Percentiles rank a stretch among this genome's conserved stretches.
Conservation (phyloP, 805 yeast species). For the Lipomyces spencermartinsiae region DNA sequence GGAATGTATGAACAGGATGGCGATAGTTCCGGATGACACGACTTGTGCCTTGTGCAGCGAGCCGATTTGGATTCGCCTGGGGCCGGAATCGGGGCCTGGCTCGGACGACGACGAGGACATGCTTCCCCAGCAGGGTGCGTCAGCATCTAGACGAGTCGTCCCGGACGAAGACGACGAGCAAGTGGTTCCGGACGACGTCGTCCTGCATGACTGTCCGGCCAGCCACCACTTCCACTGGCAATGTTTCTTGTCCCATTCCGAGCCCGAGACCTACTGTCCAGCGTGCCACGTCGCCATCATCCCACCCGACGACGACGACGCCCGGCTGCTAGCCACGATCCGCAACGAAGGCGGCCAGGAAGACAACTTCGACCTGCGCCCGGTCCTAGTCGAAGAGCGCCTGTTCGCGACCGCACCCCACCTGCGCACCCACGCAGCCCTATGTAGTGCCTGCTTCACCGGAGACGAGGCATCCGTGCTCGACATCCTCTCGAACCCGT, state of each 20-base stretch:
- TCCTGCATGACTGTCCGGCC: constrained; percentile 22
- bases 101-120: constrained; percentile 8
- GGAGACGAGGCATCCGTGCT: constrained; percentile 37
- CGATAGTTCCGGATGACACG: constrained; percentile 18
- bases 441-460: constrained; percentile 31
- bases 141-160: neutral
- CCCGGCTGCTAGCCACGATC: constrained; percentile 25
- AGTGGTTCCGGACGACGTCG: constrained; percentile 30
- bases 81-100: constrained; percentile 14
- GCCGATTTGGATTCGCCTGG: constrained; percentile 20
- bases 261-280: constrained; percentile 30
- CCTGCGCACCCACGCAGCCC: constrained; percentile 30
- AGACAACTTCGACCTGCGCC: constrained; percentile 26
- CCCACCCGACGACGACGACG: constrained; percentile 4
- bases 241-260: constrained; percentile 29
- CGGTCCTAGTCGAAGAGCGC: constrained; percentile 25
- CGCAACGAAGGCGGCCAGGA: constrained; percentile 32
- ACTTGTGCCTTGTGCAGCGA: constrained; percentile 21
- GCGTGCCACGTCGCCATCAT: constrained; percentile 25
- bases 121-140: neutral
- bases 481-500: constrained; percentile 8
- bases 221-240: constrained; percentile 35
- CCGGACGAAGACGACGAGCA: neutral
- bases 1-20: neutral
- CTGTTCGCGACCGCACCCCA: constrained; percentile 20